Evolutionary conservation across 108 stramenopile genomes (phyloP).

Genomic region (Conticribra guillardii): DNA sequence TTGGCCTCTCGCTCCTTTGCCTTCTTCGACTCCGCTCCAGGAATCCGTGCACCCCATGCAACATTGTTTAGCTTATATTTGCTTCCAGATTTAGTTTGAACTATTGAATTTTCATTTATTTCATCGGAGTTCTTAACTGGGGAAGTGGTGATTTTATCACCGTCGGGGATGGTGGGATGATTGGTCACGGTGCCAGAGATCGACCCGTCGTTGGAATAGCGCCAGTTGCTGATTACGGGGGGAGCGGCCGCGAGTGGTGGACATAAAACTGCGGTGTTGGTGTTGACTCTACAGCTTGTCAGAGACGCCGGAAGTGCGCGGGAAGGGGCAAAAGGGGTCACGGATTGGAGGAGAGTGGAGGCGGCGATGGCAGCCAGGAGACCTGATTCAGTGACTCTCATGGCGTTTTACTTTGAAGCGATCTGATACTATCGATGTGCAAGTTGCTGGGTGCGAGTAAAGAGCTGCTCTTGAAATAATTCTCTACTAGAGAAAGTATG

Average conservation of each 20-base stretch:
- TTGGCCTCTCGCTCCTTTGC: slow-evolving; percentile 13
- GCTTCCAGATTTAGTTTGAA: slow-evolving; percentile 73
- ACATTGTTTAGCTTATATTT: slow-evolving; percentile 69
- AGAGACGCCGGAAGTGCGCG: slow-evolving; percentile 6
- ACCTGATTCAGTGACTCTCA: neutral
- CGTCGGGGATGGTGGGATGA: slow-evolving; percentile 64
- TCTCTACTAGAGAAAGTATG: too few relatives aligned
- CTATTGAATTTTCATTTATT: slow-evolving; percentile 45
- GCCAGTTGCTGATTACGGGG: slow-evolving; percentile 45
- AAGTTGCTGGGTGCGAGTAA: too few relatives aligned
- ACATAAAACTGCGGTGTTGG: slow-evolving; percentile 7
- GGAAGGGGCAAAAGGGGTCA: slow-evolving; percentile 22
- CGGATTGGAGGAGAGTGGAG: slow-evolving; percentile 1
- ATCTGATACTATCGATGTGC: too few relatives aligned
- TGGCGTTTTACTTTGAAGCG: neutral
- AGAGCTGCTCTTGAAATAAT: too few relatives aligned
- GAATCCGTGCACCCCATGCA: slow-evolving; percentile 26
- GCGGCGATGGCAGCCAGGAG: slow-evolving; percentile 1
- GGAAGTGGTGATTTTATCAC: slow-evolving; percentile 59
- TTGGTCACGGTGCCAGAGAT: slow-evolving; percentile 55
- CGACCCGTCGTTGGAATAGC: slow-evolving; percentile 47
- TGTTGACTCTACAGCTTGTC: neutral
- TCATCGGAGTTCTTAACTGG: slow-evolving; percentile 26
- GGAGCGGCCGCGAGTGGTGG: slow-evolving; percentile 37
- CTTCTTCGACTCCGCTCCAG: slow-evolving; percentile 15